A percentile compares a stretch with the other conserved stretches of the same genome.
These are phyloP conservation scores for Lecanosticta acicola DNA, from an alignment of 2,329 filamentous ascomycete genomes.

Conservation along the genomic window DNA sequence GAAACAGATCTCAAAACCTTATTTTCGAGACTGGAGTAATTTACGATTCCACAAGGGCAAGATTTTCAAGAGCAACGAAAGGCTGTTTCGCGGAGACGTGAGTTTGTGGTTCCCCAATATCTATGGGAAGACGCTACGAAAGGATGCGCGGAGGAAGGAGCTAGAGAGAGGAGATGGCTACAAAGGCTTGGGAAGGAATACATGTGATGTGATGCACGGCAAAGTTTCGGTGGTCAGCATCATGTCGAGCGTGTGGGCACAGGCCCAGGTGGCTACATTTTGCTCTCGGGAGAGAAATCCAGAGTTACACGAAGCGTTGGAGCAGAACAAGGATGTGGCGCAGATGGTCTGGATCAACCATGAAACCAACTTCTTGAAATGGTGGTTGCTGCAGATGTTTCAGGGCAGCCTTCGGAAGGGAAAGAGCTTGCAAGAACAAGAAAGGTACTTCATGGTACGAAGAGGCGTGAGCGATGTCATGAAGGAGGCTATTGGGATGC, in stretches of 20 bases:
- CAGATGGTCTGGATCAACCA: slow-evolving; percentile 85
- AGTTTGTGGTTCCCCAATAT: slow-evolving; percentile 94
- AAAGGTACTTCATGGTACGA: slow-evolving; percentile 55
- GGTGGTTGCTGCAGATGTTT: slow-evolving; percentile 52
- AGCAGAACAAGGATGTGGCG: slow-evolving; percentile 47
- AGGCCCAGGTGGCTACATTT: slow-evolving; percentile 72
- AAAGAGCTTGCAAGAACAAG: slow-evolving; percentile 48
- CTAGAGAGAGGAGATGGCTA: slow-evolving; percentile 43
- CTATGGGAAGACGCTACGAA: slow-evolving; percentile 67
- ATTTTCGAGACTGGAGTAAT: slow-evolving; percentile 94
- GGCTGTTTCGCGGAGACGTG: slow-evolving; percentile 75
- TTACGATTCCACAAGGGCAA: slow-evolving; percentile 79
- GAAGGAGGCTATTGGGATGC: slow-evolving; percentile 57
- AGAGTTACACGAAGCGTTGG: slow-evolving; percentile 59
- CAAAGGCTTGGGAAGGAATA: slow-evolving; percentile 51
- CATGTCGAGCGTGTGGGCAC: slow-evolving; percentile 80
- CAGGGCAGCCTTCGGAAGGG: slow-evolving; percentile 43
- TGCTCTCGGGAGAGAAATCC: slow-evolving; percentile 61
- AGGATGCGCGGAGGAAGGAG: slow-evolving; percentile 62
- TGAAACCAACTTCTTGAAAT: slow-evolving; percentile 69
- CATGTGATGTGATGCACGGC: slow-evolving; percentile 67
- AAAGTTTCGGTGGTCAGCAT: slow-evolving; percentile 69
- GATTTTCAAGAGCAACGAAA: slow-evolving; percentile 77
- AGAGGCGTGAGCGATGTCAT: slow-evolving; percentile 52
- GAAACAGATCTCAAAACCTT: slow-evolving; percentile 72